A percentile compares a stretch with the other conserved stretches of the same genome.
phyloP scores from a whole-genome alignment of 306 rosid genomes.

The Sindora glabra region DNA sequence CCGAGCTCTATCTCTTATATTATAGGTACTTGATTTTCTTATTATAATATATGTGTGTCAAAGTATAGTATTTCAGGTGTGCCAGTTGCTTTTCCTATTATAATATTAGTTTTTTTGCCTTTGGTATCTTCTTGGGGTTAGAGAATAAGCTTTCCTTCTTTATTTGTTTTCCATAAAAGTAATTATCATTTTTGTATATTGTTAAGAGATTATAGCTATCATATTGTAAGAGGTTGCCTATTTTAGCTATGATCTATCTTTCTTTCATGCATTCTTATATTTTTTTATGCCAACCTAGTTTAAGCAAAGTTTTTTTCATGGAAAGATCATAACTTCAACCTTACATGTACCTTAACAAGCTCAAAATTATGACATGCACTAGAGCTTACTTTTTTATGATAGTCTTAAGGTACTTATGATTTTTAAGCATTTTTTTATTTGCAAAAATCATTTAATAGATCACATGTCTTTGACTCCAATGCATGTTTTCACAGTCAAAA shows the following conservation, averaged over 20 bases:
- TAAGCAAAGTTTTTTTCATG: conserved; percentile 18
- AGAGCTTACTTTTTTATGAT: conserved; percentile 87
- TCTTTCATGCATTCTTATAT: not conserved
- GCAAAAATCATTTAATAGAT: not conserved
- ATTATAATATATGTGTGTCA: too few species aligned
- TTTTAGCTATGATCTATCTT: conserved; percentile 18
- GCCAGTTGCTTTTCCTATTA: conserved; percentile 30
- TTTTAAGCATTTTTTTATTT: not conserved
- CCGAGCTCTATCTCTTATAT: conserved; percentile 22
- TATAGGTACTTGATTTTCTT: conserved; percentile 16
- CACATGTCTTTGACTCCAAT: not conserved
- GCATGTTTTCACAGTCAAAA: not conserved
- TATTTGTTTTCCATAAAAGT: conserved; percentile 11
- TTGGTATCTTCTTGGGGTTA: conserved; percentile 32
- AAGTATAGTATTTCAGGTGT: not conserved
- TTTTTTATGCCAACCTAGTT: not conserved
- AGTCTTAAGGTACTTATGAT: conserved; percentile 62
- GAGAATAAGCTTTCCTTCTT: conserved; percentile 33
- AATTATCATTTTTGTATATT: conserved; percentile 7
- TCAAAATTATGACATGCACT: conserved; percentile 88
- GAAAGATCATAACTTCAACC: conserved; percentile 48
- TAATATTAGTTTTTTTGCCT: conserved; percentile 36
- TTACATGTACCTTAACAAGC: conserved; percentile 44
- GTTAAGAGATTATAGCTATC: conserved; percentile 21
- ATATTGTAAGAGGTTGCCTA: conserved; percentile 7